Conservation (phyloP, 2,329 filamentous ascomycete genomes). For the Hypoxylon sp. region DNA sequence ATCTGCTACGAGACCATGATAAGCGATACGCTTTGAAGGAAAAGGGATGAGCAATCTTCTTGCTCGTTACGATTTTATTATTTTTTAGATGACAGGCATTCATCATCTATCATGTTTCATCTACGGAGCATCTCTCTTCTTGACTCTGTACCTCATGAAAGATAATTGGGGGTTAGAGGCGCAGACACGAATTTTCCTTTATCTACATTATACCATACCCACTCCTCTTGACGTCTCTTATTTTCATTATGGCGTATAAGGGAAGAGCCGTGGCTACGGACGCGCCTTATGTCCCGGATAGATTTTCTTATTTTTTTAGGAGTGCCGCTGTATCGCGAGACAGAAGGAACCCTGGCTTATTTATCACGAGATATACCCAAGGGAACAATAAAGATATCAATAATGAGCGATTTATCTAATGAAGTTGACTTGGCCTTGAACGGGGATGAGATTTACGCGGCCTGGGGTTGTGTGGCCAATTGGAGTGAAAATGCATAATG, state of each 20-base stretch:
- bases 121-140: slow-evolving; percentile 20
- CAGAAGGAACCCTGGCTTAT: slow-evolving; percentile 6
- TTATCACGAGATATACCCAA: slow-evolving; percentile 20
- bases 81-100: slow-evolving; percentile 13
- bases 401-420: slow-evolving; percentile 27
- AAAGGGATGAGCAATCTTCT: slow-evolving; percentile 27
- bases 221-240: slow-evolving; percentile 31
- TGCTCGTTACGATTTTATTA: slow-evolving; percentile 39
- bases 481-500: slow-evolving; percentile 16
- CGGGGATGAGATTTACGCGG: slow-evolving; percentile 4
- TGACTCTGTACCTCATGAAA: slow-evolving; percentile 30
- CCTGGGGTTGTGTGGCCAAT: slow-evolving; percentile 11
- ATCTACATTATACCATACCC: slow-evolving; percentile 40
- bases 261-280: slow-evolving; percentile 25
- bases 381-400: slow-evolving; percentile 26
- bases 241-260: slow-evolving; percentile 27
- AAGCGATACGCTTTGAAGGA: slow-evolving; percentile 38
- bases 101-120: slow-evolving; percentile 36
- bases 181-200: slow-evolving; percentile 30
- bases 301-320: slow-evolving; percentile 28
- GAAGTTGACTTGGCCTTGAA: not conserved
- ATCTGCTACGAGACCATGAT: slow-evolving; percentile 41
- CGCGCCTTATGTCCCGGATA: slow-evolving; percentile 25
- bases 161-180: slow-evolving; percentile 34
- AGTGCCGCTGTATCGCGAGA: slow-evolving; percentile 26